Conservation (phyloP, 345 rosid genomes). For the Lepidium didymum region DNA sequence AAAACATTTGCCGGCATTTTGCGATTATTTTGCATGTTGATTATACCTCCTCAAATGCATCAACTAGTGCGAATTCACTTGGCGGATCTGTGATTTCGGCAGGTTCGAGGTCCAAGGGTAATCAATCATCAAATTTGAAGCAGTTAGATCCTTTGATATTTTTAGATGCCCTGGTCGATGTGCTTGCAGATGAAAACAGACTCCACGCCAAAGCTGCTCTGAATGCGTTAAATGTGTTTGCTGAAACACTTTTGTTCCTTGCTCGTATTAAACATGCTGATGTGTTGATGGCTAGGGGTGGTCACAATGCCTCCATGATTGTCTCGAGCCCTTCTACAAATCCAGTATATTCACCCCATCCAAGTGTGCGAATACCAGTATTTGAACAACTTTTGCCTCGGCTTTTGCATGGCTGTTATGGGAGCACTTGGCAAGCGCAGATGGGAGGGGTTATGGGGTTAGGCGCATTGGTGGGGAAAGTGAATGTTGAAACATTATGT, state of each 20-base stretch:
- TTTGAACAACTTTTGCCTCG: constrained; percentile 98
- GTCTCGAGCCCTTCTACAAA: constrained; percentile 98
- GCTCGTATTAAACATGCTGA: constrained; percentile 92
- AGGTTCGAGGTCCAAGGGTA: constrained; percentile 61
- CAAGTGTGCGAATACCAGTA: constrained; percentile 86
- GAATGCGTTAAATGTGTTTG: constrained; percentile 66
- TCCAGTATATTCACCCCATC: constrained; percentile 95
- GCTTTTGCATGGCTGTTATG: constrained; percentile 94
- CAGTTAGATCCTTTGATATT: constrained; percentile 88
- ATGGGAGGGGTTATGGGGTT: constrained; percentile 99
- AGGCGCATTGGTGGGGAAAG: constrained; percentile 95
- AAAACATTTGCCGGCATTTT: constrained; percentile 84
- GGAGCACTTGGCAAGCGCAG: constrained; percentile 97
- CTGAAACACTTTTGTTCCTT: constrained; percentile 86
- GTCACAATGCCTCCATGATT: constrained; percentile 91
- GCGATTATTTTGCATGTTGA: constrained; percentile 82
- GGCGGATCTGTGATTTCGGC: constrained; percentile 55
- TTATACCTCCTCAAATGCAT: constrained; percentile 46
- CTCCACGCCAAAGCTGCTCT: constrained; percentile 92
- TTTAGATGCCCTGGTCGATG: constrained; percentile 93
- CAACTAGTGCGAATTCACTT: constrained; percentile 37
- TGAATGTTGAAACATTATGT: constrained; percentile 89
- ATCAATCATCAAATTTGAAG: constrained; percentile 55
- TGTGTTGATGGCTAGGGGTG: constrained; percentile 74
- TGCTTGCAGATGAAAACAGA: constrained; percentile 87